A percentile compares a stretch with the other conserved stretches of the same genome.
Conservation (phyloP, 2,329 filamentous ascomycete genomes). For the Fusarium sp. region DNA sequence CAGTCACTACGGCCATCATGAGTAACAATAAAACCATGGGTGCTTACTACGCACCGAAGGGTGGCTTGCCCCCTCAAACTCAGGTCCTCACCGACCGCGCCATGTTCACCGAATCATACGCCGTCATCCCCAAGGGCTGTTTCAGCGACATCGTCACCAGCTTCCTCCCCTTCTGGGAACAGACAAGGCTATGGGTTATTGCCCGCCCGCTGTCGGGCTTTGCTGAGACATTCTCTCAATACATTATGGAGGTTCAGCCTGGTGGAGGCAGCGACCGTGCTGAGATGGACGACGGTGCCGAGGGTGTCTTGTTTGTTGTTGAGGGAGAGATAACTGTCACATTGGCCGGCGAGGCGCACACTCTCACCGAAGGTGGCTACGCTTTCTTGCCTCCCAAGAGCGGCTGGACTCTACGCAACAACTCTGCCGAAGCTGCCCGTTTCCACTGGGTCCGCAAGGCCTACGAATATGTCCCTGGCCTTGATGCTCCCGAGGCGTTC, state of each 20-base stretch:
- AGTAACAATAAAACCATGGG: constrained; percentile 11
- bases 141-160: constrained; percentile 39
- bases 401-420: constrained; percentile 34
- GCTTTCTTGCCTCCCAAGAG: constrained; percentile 32
- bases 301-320: constrained; percentile 29
- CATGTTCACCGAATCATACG: constrained; percentile 38
- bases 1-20: constrained; percentile 4
- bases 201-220: constrained; percentile 31
- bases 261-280: constrained; percentile 31
- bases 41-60: constrained; percentile 34
- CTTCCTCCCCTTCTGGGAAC: constrained; percentile 33
- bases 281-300: constrained; percentile 29
- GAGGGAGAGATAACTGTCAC: constrained; percentile 30
- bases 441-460: constrained; percentile 37
- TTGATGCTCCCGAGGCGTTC: constrained; percentile 23
- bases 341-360: constrained; percentile 14
- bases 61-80: constrained; percentile 30
- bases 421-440: constrained; percentile 15
- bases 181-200: constrained; percentile 33
- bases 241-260: constrained; percentile 34
- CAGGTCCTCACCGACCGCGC: constrained; percentile 33
- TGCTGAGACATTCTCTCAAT: constrained; percentile 34
- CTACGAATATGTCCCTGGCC: constrained; percentile 25
- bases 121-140: constrained; percentile 35
- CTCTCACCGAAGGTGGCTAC: constrained; percentile 21